Conservation (phyloP, 164 flowering plant species). For the Paratinospora sagittata region DNA sequence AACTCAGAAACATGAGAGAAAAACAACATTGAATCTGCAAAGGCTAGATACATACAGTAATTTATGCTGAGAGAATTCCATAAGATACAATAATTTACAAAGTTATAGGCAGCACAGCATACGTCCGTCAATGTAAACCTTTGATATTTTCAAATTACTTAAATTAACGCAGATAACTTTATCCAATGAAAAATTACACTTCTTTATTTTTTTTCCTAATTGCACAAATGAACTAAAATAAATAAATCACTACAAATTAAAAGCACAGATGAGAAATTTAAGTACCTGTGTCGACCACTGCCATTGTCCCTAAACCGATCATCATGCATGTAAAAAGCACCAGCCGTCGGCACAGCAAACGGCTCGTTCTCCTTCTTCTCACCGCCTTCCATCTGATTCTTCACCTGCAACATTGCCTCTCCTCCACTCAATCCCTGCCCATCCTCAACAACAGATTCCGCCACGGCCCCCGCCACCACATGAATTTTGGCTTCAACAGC, state of each 20-base stretch:
- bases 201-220: too few species aligned
- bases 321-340: constrained; percentile 99
- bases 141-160: too few species aligned
- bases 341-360: constrained; percentile 90
- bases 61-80: too few species aligned
- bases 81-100: too few species aligned
- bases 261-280: neutral
- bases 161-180: too few species aligned
- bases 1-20: too few species aligned
- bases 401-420: neutral
- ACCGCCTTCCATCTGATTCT: constrained; percentile 27
- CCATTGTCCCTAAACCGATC: constrained; percentile 80
- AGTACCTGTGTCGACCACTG: constrained; percentile 69
- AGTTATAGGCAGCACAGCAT: too few species aligned
- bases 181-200: too few species aligned
- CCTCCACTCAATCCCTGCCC: constrained; percentile 13
- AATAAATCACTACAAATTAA: neutral
- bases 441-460: constrained; percentile 19
- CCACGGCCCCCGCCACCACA: constrained; percentile 19
- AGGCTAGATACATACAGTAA: too few species aligned
- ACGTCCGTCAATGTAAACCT: too few species aligned
- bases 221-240: neutral
- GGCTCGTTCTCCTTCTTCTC: constrained; percentile 92
- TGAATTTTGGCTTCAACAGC: constrained; percentile 19
- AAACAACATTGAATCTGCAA: too few species aligned